Percentiles rank a stretch among this genome's conserved stretches.
phyloP scores from a whole-genome alignment of 768 basidiomycete species.

The Lactarius akahatsu region DNA sequence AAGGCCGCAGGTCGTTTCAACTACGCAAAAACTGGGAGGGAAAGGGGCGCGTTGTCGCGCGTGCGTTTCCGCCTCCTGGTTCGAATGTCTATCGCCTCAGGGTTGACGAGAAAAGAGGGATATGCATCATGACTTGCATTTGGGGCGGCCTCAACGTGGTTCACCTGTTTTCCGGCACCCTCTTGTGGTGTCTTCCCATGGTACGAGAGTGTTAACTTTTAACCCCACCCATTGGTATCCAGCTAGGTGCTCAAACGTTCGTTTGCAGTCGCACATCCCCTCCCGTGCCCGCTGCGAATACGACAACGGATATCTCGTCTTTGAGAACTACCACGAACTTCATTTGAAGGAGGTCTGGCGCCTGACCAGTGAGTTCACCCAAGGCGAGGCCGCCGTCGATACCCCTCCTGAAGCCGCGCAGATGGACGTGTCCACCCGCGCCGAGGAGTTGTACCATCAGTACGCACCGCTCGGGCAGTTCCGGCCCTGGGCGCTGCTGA shows the following conservation, averaged over 20 bases:
- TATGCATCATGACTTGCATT: constrained; percentile 57
- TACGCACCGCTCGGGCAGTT: constrained; percentile 49
- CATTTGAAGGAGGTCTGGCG: constrained; percentile 73
- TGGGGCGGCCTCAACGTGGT: constrained; percentile 58
- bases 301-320: constrained; percentile 65
- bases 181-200: constrained; percentile 61
- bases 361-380: constrained; percentile 35
- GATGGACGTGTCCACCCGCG: constrained; percentile 30
- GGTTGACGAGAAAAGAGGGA: constrained; percentile 60
- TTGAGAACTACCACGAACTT: constrained; percentile 46
- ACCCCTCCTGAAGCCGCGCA: constrained; percentile 31
- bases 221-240: constrained; percentile 2
- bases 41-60: constrained; percentile 43
- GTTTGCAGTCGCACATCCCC: constrained; percentile 49
- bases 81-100: constrained; percentile 68
- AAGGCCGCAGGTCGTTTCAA: constrained; percentile 48
- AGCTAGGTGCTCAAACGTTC: not conserved
- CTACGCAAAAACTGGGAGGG: constrained; percentile 58
- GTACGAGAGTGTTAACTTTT: constrained; percentile 38
- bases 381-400: constrained; percentile 12
- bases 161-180: constrained; percentile 47
- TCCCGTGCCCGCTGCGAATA: constrained; percentile 72
- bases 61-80: constrained; percentile 38
- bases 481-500: constrained; percentile 58
- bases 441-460: constrained; percentile 29